phyloP scores from a whole-genome alignment of 305 asterid genomes.

The Plantago coronopus region DNA sequence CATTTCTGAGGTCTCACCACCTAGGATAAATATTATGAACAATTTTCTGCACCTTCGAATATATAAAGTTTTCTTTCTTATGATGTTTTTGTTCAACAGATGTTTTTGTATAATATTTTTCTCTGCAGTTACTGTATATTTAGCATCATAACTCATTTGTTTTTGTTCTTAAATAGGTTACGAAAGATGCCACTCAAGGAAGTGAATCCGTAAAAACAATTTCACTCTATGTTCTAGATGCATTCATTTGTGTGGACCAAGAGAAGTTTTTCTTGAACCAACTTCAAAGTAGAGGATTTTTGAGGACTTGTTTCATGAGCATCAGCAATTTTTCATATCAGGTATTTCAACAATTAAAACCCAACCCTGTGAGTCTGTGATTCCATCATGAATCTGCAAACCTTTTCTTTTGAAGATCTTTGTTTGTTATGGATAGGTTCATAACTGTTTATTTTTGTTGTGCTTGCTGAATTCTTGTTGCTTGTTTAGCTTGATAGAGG shows the following conservation, averaged over 20 bases:
- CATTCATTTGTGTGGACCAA: slow-evolving; percentile 75
- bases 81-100: too few species aligned
- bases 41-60: too few species aligned
- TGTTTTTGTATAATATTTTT: neutral
- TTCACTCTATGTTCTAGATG: slow-evolving; percentile 74
- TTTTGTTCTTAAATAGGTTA: slow-evolving; percentile 45
- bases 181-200: slow-evolving; percentile 88
- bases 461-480: slow-evolving; percentile 10
- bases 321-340: slow-evolving; percentile 70
- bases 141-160: slow-evolving; percentile 2
- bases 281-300: slow-evolving; percentile 89
- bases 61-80: too few species aligned
- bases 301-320: slow-evolving; percentile 71
- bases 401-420: neutral
- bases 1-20: too few species aligned
- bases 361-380: slow-evolving; percentile 3
- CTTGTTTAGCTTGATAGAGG: neutral
- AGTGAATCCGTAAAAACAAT: slow-evolving; percentile 79
- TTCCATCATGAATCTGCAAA: neutral
- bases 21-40: too few species aligned
- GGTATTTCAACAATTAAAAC: slow-evolving; percentile 57
- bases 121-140: neutral
- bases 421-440: neutral
- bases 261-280: slow-evolving; percentile 83
- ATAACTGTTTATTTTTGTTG: neutral